phyloP scores from a whole-genome alignment of 306 rosid genomes.

The barrel medic (Medicago truncatula) region DNA sequence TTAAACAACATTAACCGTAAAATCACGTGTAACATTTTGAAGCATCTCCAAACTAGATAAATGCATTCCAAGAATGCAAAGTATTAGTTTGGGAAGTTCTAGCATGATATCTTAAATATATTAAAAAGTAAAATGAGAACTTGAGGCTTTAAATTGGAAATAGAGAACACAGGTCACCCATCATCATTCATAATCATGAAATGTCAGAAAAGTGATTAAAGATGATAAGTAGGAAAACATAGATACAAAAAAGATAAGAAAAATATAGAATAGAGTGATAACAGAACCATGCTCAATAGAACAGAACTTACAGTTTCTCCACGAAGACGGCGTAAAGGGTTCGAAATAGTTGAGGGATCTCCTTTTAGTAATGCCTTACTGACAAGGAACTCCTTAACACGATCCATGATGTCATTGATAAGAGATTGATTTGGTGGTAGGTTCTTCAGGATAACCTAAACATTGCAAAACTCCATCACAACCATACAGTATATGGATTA shows the following conservation, averaged over 20 bases:
- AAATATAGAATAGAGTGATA: slow-evolving; percentile 9
- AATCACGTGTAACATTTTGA: slow-evolving; percentile 27
- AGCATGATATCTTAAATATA: slow-evolving; percentile 24
- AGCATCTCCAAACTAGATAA: slow-evolving; percentile 27
- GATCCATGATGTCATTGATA: slow-evolving; percentile 76
- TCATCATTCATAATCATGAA: slow-evolving; percentile 19
- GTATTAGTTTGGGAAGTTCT: slow-evolving; percentile 25
- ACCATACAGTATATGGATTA: slow-evolving; percentile 30
- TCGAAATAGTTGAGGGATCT: slow-evolving; percentile 65
- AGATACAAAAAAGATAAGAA: neutral
- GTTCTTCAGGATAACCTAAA: slow-evolving; percentile 84
- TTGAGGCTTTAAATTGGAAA: neutral
- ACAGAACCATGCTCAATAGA: slow-evolving; percentile 15
- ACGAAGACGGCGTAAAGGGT: slow-evolving; percentile 66
- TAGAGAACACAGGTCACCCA: neutral
- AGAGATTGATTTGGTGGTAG: slow-evolving; percentile 89
- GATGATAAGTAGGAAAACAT: slow-evolving; percentile 7
- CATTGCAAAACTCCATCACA: slow-evolving; percentile 39
- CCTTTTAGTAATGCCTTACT: slow-evolving; percentile 84
- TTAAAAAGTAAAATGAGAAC: slow-evolving; percentile 6
- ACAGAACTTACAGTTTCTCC: slow-evolving; percentile 73
- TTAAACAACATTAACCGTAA: neutral
- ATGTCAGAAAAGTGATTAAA: slow-evolving; percentile 17
- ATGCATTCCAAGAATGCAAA: slow-evolving; percentile 26
- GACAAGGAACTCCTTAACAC: slow-evolving; percentile 84